Evolutionary conservation across 2,329 filamentous ascomycete genomes (phyloP).

Genomic region (Penicillium hordei): DNA sequence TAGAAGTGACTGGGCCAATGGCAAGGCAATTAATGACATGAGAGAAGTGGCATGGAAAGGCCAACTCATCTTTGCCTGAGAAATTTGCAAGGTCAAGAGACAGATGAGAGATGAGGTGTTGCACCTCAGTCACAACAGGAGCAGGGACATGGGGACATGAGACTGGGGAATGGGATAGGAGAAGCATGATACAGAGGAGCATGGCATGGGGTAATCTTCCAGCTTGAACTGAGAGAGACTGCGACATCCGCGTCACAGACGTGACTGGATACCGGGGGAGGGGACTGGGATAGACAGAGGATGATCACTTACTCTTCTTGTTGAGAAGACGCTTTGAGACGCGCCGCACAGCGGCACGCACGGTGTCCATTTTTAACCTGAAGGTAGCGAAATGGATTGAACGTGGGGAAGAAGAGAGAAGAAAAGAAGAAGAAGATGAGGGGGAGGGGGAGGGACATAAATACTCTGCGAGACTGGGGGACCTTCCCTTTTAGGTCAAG

Average conservation of each 20-base stretch:
- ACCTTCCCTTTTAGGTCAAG: not conserved
- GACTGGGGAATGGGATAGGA: too few species aligned
- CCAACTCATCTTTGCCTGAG: not conserved
- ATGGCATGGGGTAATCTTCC: not conserved
- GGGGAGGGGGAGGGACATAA: not conserved
- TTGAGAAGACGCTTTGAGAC: slow-evolving; percentile 4
- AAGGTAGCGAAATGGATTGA: slow-evolving; percentile 1
- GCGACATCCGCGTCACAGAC: not conserved
- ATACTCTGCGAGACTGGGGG: not conserved
- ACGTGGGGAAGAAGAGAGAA: not conserved
- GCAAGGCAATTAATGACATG: not conserved
- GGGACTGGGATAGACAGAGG: not conserved
- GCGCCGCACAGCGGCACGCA: not conserved
- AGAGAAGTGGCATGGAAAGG: not conserved
- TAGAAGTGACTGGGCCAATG: not conserved
- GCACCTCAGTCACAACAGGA: not conserved
- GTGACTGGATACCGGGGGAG: not conserved
- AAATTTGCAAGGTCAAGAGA: not conserved
- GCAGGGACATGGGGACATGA: not conserved
- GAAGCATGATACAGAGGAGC: not conserved
- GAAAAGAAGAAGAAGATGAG: not conserved
- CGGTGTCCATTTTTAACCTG: slow-evolving; percentile 1
- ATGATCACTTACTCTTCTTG: slow-evolving; percentile 2
- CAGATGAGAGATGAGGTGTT: not conserved
- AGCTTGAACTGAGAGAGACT: not conserved